These are phyloP conservation scores for Rhodotorula sp. DNA, from an alignment of 1,284 basidiomycete genomes.

Conservation along the genomic window DNA sequence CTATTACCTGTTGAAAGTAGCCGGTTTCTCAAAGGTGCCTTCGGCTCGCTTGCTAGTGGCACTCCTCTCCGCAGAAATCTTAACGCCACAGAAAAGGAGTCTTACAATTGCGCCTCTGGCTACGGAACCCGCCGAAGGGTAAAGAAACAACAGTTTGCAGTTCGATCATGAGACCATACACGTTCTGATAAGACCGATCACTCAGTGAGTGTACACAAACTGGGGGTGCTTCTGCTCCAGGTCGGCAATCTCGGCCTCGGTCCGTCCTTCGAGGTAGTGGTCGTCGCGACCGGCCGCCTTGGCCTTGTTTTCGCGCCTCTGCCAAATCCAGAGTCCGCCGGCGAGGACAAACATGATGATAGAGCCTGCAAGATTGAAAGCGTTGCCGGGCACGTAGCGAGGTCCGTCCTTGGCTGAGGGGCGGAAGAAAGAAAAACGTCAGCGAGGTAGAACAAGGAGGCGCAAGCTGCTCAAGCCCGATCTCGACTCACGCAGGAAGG, in stretches of 20 bases:
- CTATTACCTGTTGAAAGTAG: too few species aligned
- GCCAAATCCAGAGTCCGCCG: conserved; percentile 24
- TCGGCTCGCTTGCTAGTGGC: too few species aligned
- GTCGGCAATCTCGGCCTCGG: conserved; percentile 22
- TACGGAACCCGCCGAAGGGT: too few species aligned
- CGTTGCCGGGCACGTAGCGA: conserved; percentile 31
- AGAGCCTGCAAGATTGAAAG: conserved; percentile 31
- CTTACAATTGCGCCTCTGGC: too few species aligned
- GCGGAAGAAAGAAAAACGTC: too few species aligned
- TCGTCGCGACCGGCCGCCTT: conserved; percentile 29
- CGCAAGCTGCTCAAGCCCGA: conserved; percentile 30
- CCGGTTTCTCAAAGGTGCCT: too few species aligned
- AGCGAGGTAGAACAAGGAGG: not conserved
- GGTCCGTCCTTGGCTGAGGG: conserved; percentile 10
- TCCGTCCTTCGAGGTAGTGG: conserved; percentile 33
- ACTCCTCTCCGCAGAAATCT: too few species aligned
- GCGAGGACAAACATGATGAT: conserved; percentile 29
- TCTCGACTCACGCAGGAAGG: conserved; percentile 14
- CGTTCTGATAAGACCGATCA: not conserved
- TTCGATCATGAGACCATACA: too few species aligned
- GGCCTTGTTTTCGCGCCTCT: conserved; percentile 33
- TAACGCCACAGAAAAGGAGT: too few species aligned
- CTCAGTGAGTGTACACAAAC: conserved; percentile 19
- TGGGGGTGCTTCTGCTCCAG: conserved; percentile 28
- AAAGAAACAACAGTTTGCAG: too few species aligned